These are phyloP conservation scores for Aureobasidium uvarum DNA, from an alignment of 2,329 filamentous ascomycete genomes.

Conservation along the genomic window DNA sequence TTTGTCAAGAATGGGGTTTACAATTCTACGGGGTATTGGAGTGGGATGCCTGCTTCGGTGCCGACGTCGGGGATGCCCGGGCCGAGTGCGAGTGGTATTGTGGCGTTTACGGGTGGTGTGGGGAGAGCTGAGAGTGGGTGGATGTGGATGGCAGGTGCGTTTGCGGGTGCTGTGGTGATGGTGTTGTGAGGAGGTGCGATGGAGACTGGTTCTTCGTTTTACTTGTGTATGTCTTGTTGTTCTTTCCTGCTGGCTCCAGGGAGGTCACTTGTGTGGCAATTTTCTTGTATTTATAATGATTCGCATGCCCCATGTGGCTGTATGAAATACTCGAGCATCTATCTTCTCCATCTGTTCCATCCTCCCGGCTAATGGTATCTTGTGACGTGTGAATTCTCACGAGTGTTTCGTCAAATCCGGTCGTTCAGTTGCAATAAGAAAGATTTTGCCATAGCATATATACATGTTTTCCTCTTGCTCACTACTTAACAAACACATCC, in stretches of 20 bases:
- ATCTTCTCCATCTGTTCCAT: too few relatives aligned
- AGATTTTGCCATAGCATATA: neutral
- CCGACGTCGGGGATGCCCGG: constrained; percentile 32
- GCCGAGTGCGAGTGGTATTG: neutral
- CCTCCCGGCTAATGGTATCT: neutral
- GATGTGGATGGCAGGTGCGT: neutral
- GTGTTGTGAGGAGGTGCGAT: neutral
- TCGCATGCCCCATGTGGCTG: neutral
- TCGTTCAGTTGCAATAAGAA: neutral
- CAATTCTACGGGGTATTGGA: neutral
- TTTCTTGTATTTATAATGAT: neutral
- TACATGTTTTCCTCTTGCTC: neutral
- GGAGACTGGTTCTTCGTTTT: neutral
- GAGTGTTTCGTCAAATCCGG: neutral
- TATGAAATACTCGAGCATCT: neutral
- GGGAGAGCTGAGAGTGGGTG: neutral
- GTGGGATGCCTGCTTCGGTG: constrained; percentile 30
- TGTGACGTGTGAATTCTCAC: too few relatives aligned
- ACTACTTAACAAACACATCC: neutral
- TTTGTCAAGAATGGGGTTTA: constrained; percentile 28
- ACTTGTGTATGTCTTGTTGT: neutral
- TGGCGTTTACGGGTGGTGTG: neutral
- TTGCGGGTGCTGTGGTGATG: neutral
- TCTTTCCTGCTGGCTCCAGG: neutral
- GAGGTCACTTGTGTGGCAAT: neutral